Evolutionary conservation across 2,329 filamentous ascomycete genomes (phyloP).

Genomic region (Anisogramma anomala): DNA sequence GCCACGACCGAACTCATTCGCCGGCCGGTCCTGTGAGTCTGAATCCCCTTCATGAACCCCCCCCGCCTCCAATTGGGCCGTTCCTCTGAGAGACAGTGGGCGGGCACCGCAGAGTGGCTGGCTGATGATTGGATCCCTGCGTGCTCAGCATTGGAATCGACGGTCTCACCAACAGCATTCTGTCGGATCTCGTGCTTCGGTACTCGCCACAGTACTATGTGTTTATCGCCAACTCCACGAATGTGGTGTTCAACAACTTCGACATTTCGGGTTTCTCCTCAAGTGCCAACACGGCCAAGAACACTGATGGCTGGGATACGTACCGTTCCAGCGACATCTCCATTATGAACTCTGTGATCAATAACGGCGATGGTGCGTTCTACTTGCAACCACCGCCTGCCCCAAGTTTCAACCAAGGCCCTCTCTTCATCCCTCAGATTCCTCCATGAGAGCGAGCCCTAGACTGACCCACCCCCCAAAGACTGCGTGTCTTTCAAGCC

Average conservation of each 20-base stretch:
- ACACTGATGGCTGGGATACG: constrained; percentile 53
- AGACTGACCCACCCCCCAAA: neutral
- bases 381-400: neutral
- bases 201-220: constrained; percentile 49
- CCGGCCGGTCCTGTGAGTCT: constrained; percentile 39
- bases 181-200: constrained; percentile 45
- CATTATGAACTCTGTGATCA: constrained; percentile 51
- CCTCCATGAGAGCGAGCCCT: too few relatives aligned
- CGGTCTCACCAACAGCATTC: constrained; percentile 42
- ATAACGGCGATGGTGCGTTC: constrained; percentile 48
- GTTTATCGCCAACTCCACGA: constrained; percentile 47
- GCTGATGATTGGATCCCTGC: neutral
- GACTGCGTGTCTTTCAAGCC: constrained; percentile 67
- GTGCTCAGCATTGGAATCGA: constrained; percentile 37
- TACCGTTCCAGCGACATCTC: constrained; percentile 49
- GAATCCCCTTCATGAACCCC: neutral
- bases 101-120: too few relatives aligned
- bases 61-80: too few relatives aligned
- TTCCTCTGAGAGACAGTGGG: too few relatives aligned
- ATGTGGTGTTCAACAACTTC: constrained; percentile 51
- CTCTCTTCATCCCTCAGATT: too few relatives aligned
- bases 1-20: constrained; percentile 44
- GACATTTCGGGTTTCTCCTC: constrained; percentile 43
- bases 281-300: constrained; percentile 45
- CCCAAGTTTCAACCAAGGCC: neutral